Conservation (phyloP, 768 basidiomycete species). For the Phanerochaete sordida region DNA sequence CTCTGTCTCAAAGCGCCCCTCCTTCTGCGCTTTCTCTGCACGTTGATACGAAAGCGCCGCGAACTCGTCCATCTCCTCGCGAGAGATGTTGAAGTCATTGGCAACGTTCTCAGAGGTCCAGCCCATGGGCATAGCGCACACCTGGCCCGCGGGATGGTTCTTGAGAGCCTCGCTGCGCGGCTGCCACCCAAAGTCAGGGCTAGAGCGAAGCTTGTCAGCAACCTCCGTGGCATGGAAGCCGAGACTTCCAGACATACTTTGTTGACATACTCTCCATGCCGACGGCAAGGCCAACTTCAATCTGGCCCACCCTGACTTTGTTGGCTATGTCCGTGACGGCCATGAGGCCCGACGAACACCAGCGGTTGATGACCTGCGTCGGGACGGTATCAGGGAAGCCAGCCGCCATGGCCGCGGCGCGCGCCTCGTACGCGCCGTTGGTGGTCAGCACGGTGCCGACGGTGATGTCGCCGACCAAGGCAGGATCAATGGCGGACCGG, state of each 20-base stretch:
- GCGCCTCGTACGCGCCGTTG: constrained; percentile 64
- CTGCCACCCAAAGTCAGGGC: constrained; percentile 63
- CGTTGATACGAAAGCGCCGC: constrained; percentile 76
- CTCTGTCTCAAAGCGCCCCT: constrained; percentile 62
- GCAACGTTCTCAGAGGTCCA: constrained; percentile 91
- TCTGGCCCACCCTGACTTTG: constrained; percentile 73
- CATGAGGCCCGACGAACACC: constrained; percentile 87
- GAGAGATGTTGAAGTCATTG: constrained; percentile 62
- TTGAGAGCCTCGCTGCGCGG: constrained; percentile 60
- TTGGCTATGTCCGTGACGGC: constrained; percentile 75
- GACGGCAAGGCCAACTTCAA: constrained; percentile 74
- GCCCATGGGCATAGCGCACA: constrained; percentile 75
- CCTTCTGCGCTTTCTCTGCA: constrained; percentile 69
- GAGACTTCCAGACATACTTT: constrained; percentile 41
- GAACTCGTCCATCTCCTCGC: constrained; percentile 73
- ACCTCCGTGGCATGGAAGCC: neutral
- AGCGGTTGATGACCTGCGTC: constrained; percentile 71
- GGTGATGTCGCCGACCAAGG: constrained; percentile 70
- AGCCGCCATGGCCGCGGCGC: constrained; percentile 73
- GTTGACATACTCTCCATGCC: constrained; percentile 88
- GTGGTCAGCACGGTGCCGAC: constrained; percentile 74
- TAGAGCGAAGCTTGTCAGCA: constrained; percentile 28
- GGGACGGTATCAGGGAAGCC: constrained; percentile 79
- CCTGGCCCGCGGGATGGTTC: constrained; percentile 49
- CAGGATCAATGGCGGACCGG: constrained; percentile 58